These are phyloP conservation scores for Dactylonectria estremocensis DNA, from an alignment of 2,329 filamentous ascomycete species.

Conservation along the genomic window DNA sequence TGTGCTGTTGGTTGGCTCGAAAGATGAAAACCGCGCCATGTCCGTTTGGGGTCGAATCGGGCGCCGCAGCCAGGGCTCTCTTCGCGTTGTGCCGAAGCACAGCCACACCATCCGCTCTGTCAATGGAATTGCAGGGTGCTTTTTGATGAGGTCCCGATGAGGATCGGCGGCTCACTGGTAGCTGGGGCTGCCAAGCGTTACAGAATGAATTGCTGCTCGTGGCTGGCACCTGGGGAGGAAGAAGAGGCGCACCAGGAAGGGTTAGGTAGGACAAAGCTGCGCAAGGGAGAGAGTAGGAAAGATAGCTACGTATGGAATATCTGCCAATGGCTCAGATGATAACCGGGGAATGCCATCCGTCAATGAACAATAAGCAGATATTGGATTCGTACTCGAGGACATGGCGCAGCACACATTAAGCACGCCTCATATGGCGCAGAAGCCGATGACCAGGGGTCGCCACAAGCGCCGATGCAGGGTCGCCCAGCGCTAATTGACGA, in stretches of 20 bases:
- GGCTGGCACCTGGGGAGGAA: not conserved
- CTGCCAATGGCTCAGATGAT: too few species aligned
- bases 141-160: not conserved
- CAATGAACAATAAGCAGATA: too few species aligned
- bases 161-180: slow-evolving; percentile 1
- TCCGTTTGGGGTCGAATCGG: not conserved
- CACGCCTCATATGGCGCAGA: too few species aligned
- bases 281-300: not conserved
- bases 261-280: not conserved
- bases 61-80: not conserved
- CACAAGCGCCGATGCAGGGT: too few species aligned
- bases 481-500: too few species aligned
- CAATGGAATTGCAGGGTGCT: not conserved
- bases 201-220: not conserved
- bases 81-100: slow-evolving; percentile 2
- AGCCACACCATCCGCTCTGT: not conserved
- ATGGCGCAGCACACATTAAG: too few species aligned
- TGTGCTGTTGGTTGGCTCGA: too few species aligned
- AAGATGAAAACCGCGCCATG: not conserved
- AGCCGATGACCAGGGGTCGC: too few species aligned
- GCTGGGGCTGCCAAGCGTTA: not conserved
- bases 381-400: not conserved
- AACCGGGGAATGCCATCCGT: too few species aligned
- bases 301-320: too few species aligned
- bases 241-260: not conserved